These are phyloP conservation scores for Histomonas meleagridis DNA, from an alignment of 208 protist genomes.

Conservation along the genomic window DNA sequence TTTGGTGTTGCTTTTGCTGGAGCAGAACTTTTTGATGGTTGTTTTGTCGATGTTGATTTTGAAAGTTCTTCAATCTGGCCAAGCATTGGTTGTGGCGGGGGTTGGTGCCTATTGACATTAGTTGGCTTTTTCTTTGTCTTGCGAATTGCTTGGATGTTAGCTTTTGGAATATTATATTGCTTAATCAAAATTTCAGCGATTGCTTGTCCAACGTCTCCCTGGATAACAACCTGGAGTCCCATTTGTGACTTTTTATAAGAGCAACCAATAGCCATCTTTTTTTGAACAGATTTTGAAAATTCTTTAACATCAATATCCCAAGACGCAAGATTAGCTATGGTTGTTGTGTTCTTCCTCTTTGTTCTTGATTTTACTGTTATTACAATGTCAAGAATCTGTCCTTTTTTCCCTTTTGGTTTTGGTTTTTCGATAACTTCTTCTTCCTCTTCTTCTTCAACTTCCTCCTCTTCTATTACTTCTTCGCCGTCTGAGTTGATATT, in stretches of 20 bases:
- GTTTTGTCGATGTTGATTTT: no score
- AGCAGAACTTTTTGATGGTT: no score
- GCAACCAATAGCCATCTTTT: neutral
- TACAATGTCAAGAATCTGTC: neutral
- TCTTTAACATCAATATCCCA: conserved; percentile 13
- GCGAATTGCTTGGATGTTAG: neutral
- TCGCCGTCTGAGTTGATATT: no score
- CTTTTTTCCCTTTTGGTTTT: neutral
- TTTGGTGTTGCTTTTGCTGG: no score
- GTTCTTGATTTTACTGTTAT: neutral
- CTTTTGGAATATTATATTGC: neutral
- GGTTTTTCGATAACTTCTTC: neutral
- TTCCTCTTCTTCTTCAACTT: neutral
- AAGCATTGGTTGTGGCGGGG: neutral
- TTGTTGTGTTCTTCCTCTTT: neutral
- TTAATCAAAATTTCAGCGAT: neutral
- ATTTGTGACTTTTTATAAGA: neutral
- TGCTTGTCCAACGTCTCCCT: neutral
- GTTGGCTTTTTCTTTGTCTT: conserved; percentile 2
- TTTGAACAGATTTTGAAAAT: neutral
- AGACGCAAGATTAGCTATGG: neutral
- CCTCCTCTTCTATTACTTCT: neutral
- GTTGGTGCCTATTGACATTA: no score
- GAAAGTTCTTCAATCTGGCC: neutral
- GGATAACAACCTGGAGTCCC: neutral